These are phyloP conservation scores for Endogone sp. DNA, from an alignment of 192 early-diverging fungal species.

Conservation along the genomic window DNA sequence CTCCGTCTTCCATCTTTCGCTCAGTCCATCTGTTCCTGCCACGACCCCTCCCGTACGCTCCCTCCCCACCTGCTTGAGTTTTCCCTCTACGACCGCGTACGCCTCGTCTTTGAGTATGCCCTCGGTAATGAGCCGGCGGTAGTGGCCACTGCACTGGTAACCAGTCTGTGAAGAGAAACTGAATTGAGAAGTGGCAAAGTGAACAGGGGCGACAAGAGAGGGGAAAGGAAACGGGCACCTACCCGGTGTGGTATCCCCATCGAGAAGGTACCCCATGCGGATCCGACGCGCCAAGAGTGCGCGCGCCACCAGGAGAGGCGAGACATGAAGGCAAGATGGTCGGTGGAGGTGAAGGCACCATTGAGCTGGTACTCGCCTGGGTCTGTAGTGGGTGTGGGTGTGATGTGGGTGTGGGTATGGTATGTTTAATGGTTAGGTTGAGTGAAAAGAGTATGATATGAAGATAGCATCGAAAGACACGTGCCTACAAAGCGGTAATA, in stretches of 20 bases:
- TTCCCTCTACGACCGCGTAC: conserved; percentile 44
- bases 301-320: conserved; percentile 45
- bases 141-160: conserved; percentile 56
- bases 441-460: background rate
- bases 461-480: background rate
- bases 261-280: conserved; percentile 55
- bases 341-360: conserved; percentile 39
- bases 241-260: conserved; percentile 43
- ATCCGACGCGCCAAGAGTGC: conserved; percentile 41
- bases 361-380: conserved; percentile 52
- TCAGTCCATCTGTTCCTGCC: conserved; percentile 33
- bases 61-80: conserved; percentile 41
- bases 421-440: background rate
- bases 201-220: no score
- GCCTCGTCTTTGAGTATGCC: conserved; percentile 41
- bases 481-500: conserved; percentile 54
- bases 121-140: conserved; percentile 42
- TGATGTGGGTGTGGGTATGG: no score
- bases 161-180: no score
- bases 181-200: no score
- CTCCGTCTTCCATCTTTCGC: conserved; percentile 40
- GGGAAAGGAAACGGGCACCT: no score
- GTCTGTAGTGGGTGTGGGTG: conserved; percentile 15
- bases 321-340: conserved; percentile 42
- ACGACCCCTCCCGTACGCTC: conserved; percentile 34